Base-by-base conservation (phyloP, 2,329 filamentous ascomycete genomes). In the Aspergillus ochraceoroseus region DNA sequence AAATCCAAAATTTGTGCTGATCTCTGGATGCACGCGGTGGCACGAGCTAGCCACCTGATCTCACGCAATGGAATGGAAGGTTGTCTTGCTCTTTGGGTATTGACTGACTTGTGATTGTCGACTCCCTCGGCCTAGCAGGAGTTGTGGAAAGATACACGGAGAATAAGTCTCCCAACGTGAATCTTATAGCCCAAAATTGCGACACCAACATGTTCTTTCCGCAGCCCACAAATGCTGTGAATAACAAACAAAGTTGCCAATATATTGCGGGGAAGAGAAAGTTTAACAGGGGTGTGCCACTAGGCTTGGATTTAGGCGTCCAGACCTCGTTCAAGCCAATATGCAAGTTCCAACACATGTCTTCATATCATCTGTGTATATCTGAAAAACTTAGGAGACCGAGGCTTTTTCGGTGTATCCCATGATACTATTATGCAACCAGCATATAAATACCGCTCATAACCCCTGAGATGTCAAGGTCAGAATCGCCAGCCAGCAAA, bases 401-500 rank as follows among this genome's bases (percentile, higher is more conserved):
- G 43, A 41, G 43, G 43, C 27, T 17, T 25, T 23, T 11, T 19
- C 14, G 7, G 7, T 15, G 15, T 9, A 0, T 7, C 18, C 11
- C 12, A 32, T 37, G 6, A 8, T 15, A 30, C 3, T 28, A 14
- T 26, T 13, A n/a, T n/a, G n/a, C 19, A 17, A 25, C 12, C 18
- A 32, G 12, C 17, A 18, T 33, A 41, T 46, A 46, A 46, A 45
- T 42, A 42, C 26, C 28, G 14, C 25, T 9, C 30, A 2, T 15
- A 6, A 2, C 22, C 35, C 34, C 30, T 23, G 7, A 12, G 2
- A 7, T 26, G 7, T 18, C 4, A 4, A 15, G 9, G 5, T 31
- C 32, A 18, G 15, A n/a, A n/a, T n/a, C n/a, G n/a, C n/a, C n/a
- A n/a, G n/a, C n/a, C 25, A 30, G 7, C 11, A 27, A 32, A 20